Evolutionary conservation across 2,329 filamentous ascomycete genomes (phyloP), one percentile per base, ranked within the genome.

Genomic region (Trichophyton benhamiae): DNA sequence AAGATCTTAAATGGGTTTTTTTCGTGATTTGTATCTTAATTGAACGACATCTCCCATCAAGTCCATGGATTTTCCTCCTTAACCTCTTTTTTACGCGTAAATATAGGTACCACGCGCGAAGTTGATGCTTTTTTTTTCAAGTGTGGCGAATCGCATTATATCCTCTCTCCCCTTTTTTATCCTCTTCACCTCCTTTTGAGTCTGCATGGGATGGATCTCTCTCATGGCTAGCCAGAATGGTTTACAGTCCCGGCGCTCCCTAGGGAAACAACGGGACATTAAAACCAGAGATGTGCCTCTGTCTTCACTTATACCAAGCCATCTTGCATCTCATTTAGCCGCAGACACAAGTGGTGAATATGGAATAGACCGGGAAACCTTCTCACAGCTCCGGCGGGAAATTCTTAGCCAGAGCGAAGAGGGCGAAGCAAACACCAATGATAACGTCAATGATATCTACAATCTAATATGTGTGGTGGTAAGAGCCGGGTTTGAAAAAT

Each of bases 391-490:
- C 2, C 79, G 92, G 27, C 83, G 85, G 65, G 83, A 86, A 66
- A 81, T 84, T 22, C 70, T 85, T 11, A 79, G 75, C 15, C 78
- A 80, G 60, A 74, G 74, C 55, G 72, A 73, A 52, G 70, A 74
- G 44, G 74, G 72, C 48, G 73, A 75, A 52, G 63, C 75, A 36
- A 81, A 83, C 11, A 69, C 79, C 1, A 82, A 86, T 64, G 84
- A 88, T 52, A 85, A 87, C 66, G 75, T 88, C 52, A 82, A 86
- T 58, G 86, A 95, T 71, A 92, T 95, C 67, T 87, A 91, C 68
- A 88, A 91, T 74, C 82, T 96, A 58, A 86, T 96, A 59, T 91
- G 88, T 69, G 87, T 96, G 64, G 88, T 94, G 67, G 81, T 87
- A 58, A 86, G 88, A 69, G 88, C 89, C 62, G 87, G 90, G 22